Evolutionary conservation across 75 land plant genomes (phyloP).

Genomic region (Adiantum capillusveneris): DNA sequence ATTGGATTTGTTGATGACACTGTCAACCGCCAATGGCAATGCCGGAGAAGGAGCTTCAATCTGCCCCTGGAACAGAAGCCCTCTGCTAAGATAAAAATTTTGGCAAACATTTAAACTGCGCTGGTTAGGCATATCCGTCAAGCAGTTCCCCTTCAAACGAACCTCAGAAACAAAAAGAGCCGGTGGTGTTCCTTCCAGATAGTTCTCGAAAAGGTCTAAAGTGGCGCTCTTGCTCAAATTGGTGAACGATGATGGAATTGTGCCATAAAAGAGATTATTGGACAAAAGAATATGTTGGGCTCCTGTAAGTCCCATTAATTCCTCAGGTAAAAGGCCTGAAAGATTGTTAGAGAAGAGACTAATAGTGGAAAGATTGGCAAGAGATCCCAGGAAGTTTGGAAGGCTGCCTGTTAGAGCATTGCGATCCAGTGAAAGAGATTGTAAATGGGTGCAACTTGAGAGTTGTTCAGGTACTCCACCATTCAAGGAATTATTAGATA

Average conservation of each 20-base stretch:
- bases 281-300: constrained; percentile 35
- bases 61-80: constrained; percentile 42
- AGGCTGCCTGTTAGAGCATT: constrained; percentile 36
- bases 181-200: constrained; percentile 56
- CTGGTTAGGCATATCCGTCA: constrained; percentile 45
- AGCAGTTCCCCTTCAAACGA: constrained; percentile 45
- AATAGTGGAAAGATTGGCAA: constrained; percentile 2
- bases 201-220: constrained; percentile 60
- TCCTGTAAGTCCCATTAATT: not conserved
- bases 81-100: constrained; percentile 46
- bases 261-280: constrained; percentile 55
- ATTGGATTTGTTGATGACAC: not conserved
- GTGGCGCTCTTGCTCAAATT: constrained; percentile 1
- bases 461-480: constrained; percentile 49
- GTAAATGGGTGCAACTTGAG: constrained; percentile 23
- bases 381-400: constrained; percentile 8
- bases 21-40: not conserved
- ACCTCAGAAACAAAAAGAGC: constrained; percentile 8
- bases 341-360: constrained; percentile 13
- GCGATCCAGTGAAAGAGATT: constrained; percentile 19
- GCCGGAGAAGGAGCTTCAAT: constrained; percentile 8
- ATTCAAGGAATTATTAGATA: constrained; percentile 42
- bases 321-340: constrained; percentile 3
- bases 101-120: constrained; percentile 34
- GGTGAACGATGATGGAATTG: constrained; percentile 26